Conservation (phyloP, 2,329 filamentous ascomycete genomes). For the Penicillium concentricum region DNA sequence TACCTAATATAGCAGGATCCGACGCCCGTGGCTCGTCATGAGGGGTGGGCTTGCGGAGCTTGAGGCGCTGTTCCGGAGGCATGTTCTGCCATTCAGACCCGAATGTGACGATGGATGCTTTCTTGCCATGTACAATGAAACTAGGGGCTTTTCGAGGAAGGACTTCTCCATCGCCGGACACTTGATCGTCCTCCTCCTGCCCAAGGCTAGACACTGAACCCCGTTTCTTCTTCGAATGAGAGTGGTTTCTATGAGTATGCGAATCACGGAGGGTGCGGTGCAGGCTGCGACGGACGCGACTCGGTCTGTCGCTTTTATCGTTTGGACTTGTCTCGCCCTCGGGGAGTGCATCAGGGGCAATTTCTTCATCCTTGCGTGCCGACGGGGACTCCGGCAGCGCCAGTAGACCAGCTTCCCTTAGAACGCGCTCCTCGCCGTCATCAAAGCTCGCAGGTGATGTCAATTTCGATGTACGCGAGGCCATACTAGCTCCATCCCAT, state of each 20-base stretch:
- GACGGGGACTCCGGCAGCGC: conserved; percentile 49
- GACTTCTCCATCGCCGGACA: conserved; percentile 58
- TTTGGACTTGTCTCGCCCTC: conserved; percentile 34
- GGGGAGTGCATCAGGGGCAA: conserved; percentile 44
- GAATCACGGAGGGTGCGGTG: conserved; percentile 87
- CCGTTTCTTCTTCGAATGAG: conserved; percentile 73
- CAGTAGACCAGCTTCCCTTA: conserved; percentile 67
- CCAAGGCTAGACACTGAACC: conserved; percentile 65
- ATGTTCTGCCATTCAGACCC: conserved; percentile 84
- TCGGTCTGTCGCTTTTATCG: conserved; percentile 53
- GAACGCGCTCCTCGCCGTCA: conserved; percentile 65
- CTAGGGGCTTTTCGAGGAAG: conserved; percentile 78
- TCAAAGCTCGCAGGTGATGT: conserved; percentile 51
- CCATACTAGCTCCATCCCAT: conserved; percentile 36
- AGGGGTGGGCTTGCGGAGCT: conserved; percentile 55
- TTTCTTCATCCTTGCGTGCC: conserved; percentile 40
- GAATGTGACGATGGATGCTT: conserved; percentile 95
- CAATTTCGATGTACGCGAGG: conserved; percentile 35
- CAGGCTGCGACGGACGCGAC: conserved; percentile 75
- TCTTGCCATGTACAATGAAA: conserved; percentile 97
- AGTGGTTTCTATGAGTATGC: conserved; percentile 59
- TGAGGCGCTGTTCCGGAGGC: conserved; percentile 69
- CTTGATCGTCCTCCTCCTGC: conserved; percentile 51
- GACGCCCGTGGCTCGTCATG: conserved; percentile 39
- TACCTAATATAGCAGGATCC: conserved; percentile 31